phyloP scores from a whole-genome alignment of 139 green algal genomes.

The Ulvella scutata region DNA sequence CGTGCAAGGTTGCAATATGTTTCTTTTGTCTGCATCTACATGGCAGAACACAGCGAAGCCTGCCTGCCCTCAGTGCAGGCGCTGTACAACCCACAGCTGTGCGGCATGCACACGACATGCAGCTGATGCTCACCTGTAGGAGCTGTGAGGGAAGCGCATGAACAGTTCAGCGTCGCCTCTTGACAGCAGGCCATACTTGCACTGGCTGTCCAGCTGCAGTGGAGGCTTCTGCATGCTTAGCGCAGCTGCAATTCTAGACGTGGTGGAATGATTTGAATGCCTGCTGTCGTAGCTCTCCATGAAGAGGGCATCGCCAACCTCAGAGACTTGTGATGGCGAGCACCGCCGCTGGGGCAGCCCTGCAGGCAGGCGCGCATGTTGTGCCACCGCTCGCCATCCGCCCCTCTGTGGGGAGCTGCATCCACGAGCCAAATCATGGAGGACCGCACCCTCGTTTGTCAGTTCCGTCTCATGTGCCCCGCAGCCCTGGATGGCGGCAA shows the following conservation, averaged over 20 bases:
- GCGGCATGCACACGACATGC: too few relatives aligned
- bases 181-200: conserved; percentile 72
- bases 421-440: not conserved
- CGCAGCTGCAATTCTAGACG: conserved; percentile 29
- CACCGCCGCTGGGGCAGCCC: too few relatives aligned
- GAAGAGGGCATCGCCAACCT: conserved; percentile 34
- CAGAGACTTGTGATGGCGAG: too few relatives aligned
- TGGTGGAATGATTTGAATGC: conserved; percentile 62
- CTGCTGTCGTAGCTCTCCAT: conserved; percentile 78
- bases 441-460: conserved; percentile 5
- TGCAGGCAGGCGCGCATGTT: too few relatives aligned
- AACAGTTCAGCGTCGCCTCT: conserved; percentile 69
- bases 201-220: conserved; percentile 75
- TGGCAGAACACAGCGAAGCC: too few relatives aligned
- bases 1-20: too few relatives aligned
- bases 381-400: too few relatives aligned
- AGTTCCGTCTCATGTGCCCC: conserved; percentile 44
- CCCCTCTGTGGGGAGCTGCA: conserved; percentile 4
- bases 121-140: conserved; percentile 33
- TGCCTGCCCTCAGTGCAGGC: too few relatives aligned
- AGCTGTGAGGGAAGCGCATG: conserved; percentile 70
- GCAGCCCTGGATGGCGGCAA: conserved; percentile 36
- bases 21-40: too few relatives aligned
- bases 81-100: too few relatives aligned
- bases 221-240: conserved; percentile 41